Evolutionary conservation across 2,329 filamentous ascomycete genomes (phyloP).

Genomic region (Apiospora sp.): DNA sequence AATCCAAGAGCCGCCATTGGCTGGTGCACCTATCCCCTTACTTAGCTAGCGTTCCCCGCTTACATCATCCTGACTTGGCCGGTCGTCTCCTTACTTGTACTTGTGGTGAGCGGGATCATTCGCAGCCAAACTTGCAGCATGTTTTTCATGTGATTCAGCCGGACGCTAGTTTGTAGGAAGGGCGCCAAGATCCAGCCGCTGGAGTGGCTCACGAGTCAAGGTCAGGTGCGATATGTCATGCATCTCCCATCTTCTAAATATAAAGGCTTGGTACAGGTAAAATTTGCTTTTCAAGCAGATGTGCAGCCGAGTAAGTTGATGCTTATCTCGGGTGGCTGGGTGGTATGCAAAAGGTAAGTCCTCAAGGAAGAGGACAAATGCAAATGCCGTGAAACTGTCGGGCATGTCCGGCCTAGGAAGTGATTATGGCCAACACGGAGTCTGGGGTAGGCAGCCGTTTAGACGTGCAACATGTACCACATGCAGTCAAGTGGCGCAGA

Average conservation of each 20-base stretch:
- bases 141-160: constrained; percentile 13
- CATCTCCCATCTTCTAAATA: not conserved
- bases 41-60: constrained; percentile 17
- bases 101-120: not conserved
- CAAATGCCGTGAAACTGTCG: not conserved
- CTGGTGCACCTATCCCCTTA: not conserved
- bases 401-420: constrained; percentile 2
- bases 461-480: not conserved
- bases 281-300: not conserved
- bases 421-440: not conserved
- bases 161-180: not conserved
- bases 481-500: not conserved
- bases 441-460: not conserved
- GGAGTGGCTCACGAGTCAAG: not conserved
- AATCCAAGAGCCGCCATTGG: constrained; percentile 15
- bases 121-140: not conserved
- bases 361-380: not conserved
- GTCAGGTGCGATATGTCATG: constrained; percentile 7
- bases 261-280: not conserved
- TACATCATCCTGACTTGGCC: constrained; percentile 9
- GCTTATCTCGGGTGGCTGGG: too few species aligned
- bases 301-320: not conserved
- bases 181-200: not conserved
- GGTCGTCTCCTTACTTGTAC: not conserved
- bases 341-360: not conserved